phyloP scores from a whole-genome alignment of 2,329 filamentous ascomycete genomes.

The Raffaelea arxii region DNA sequence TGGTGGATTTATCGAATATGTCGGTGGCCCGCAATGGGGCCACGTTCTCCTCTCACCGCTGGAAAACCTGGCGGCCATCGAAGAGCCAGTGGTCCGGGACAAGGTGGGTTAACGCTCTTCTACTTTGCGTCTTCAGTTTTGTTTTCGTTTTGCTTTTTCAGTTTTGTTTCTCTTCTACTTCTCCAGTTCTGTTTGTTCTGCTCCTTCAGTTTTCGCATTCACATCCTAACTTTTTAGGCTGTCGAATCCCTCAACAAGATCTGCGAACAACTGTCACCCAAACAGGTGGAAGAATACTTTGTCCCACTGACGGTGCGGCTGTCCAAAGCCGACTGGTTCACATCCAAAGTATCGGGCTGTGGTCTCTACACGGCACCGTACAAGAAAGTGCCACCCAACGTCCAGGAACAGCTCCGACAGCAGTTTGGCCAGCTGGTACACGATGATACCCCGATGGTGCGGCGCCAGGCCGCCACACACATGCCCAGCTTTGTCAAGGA shows the following conservation, averaged over 20 bases:
- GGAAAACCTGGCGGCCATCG: constrained; percentile 96
- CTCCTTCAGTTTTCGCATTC: constrained; percentile 1
- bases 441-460: constrained; percentile 98
- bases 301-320: constrained; percentile 91
- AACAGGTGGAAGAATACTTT: constrained; percentile 95
- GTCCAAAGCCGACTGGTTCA: constrained; percentile 99
- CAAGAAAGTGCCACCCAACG: constrained; percentile 75
- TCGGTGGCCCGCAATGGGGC: constrained; percentile 85
- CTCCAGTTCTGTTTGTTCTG: not conserved
- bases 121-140: not conserved
- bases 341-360: constrained; percentile 95
- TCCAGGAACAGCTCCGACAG: constrained; percentile 84
- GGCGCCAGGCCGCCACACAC: constrained; percentile 92
- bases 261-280: constrained; percentile 78
- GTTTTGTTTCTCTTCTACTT: not conserved
- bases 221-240: constrained; percentile 45
- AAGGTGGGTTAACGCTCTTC: constrained; percentile 54
- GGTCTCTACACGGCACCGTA: constrained; percentile 92
- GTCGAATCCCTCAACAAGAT: constrained; percentile 99
- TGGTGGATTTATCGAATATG: constrained; percentile 93
- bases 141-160: not conserved
- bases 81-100: constrained; percentile 94
- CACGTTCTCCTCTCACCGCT: constrained; percentile 94
- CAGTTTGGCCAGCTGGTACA: constrained; percentile 91
- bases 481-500: constrained; percentile 96